A percentile compares a stretch with the other conserved stretches of the same genome.
phyloP scores from a whole-genome alignment of 2,329 filamentous ascomycete genomes.

The Hysterium pulicare region DNA sequence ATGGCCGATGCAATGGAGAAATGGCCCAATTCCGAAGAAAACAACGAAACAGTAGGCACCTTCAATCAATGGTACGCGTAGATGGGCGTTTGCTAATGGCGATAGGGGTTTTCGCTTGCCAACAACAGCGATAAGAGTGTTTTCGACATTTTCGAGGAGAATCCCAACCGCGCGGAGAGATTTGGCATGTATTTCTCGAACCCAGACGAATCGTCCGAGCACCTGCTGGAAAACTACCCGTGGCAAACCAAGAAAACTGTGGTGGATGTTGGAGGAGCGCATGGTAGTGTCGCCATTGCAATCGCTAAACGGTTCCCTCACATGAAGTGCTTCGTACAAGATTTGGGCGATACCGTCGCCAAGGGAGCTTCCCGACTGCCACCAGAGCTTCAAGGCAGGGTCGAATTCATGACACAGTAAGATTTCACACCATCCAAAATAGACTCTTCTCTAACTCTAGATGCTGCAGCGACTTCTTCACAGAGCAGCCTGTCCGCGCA shows the following conservation, averaged over 20 bases:
- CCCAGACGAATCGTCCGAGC: not conserved
- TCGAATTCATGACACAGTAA: slow-evolving; percentile 1
- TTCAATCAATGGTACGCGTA: not conserved
- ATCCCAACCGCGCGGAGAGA: not conserved
- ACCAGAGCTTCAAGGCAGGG: not conserved
- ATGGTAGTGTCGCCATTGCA: not conserved
- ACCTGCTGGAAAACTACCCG: not conserved
- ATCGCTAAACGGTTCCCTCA: not conserved
- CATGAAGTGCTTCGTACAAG: not conserved
- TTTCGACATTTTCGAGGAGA: not conserved
- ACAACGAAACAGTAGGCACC: slow-evolving; percentile 7
- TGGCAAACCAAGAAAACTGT: not conserved
- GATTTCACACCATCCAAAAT: too few relatives aligned
- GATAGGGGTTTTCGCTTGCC: slow-evolving; percentile 11
- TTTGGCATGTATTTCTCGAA: not conserved
- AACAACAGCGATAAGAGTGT: slow-evolving; percentile 8
- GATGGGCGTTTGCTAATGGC: slow-evolving; percentile 1
- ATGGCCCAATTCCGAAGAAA: slow-evolving; percentile 14
- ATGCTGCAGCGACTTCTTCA: slow-evolving; percentile 7
- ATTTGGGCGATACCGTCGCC: not conserved
- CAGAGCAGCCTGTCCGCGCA: not conserved
- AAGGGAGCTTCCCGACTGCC: not conserved
- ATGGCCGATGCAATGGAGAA: slow-evolving; percentile 13
- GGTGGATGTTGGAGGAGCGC: slow-evolving; percentile 1
- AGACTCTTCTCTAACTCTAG: too few relatives aligned